A percentile compares a stretch with the other conserved stretches of the same genome.
These are phyloP conservation scores for Chalaropsis thielavioides DNA, from an alignment of 2,329 filamentous ascomycete genomes.

Conservation along the genomic window DNA sequence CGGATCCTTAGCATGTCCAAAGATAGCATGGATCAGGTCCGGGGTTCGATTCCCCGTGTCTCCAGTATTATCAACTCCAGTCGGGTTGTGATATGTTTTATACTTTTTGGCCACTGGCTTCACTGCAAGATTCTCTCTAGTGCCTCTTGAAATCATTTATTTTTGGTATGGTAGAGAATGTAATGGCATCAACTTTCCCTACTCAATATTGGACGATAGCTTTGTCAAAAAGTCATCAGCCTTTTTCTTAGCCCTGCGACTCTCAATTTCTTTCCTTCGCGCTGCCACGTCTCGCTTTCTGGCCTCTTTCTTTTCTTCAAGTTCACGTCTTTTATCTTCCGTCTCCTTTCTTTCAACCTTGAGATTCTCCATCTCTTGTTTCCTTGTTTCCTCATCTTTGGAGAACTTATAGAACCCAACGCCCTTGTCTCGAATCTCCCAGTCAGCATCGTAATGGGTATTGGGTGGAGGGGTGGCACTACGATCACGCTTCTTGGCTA, in stretches of 20 bases:
- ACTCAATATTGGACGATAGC: conserved; percentile 23
- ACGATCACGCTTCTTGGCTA: conserved; percentile 65
- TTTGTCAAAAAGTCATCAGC: conserved; percentile 60
- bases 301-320: conserved; percentile 40
- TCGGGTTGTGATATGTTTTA: not conserved
- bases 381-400: conserved; percentile 51
- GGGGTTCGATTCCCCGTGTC: conserved; percentile 18
- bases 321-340: conserved; percentile 37
- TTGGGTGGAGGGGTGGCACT: conserved; percentile 66
- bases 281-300: conserved; percentile 50
- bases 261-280: conserved; percentile 47
- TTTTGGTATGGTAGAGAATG: too few relatives aligned
- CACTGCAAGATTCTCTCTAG: too few relatives aligned
- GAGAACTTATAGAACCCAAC: conserved; percentile 88
- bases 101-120: too few relatives aligned
- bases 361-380: conserved; percentile 60
- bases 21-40: conserved; percentile 16
- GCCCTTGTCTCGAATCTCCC: conserved; percentile 75
- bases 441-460: conserved; percentile 71
- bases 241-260: conserved; percentile 46
- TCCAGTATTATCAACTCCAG: conserved; percentile 2
- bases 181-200: too few relatives aligned
- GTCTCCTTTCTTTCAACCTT: conserved; percentile 53
- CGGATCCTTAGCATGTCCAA: conserved; percentile 15
- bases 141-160: too few relatives aligned